A percentile compares a stretch with the other conserved stretches of the same genome.
Evolutionary conservation across 2,329 filamentous ascomycete species (phyloP).

Genomic region (Colletotrichum agaves): DNA sequence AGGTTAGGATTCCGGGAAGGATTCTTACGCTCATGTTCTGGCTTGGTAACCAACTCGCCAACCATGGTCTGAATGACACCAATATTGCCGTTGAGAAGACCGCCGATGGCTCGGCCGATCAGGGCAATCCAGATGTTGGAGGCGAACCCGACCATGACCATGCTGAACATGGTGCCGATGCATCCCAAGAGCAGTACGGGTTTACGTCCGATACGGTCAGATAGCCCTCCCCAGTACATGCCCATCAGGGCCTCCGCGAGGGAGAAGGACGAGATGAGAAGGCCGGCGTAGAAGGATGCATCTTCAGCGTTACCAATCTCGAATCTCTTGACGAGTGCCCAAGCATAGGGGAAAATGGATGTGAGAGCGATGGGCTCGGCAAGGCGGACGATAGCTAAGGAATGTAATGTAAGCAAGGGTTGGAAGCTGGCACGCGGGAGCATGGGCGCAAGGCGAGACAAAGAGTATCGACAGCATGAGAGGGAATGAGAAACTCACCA

Average conservation of each 20-base stretch:
- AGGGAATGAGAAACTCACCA: slow-evolving; percentile 63
- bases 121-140: slow-evolving; percentile 87
- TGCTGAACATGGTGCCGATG: slow-evolving; percentile 82
- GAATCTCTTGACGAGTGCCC: slow-evolving; percentile 83
- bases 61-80: slow-evolving; percentile 95
- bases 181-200: slow-evolving; percentile 86
- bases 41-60: slow-evolving; percentile 83
- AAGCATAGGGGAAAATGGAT: slow-evolving; percentile 93
- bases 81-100: slow-evolving; percentile 90
- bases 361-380: slow-evolving; percentile 93
- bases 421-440: slow-evolving; percentile 15
- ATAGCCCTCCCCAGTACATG: slow-evolving; percentile 88
- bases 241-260: slow-evolving; percentile 85
- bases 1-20: background rate
- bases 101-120: slow-evolving; percentile 78
- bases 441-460: slow-evolving; percentile 1
- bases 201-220: slow-evolving; percentile 85
- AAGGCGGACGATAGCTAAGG: slow-evolving; percentile 85
- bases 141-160: slow-evolving; percentile 85
- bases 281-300: slow-evolving; percentile 88
- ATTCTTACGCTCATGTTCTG: slow-evolving; percentile 84
- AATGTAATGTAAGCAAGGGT: slow-evolving; percentile 37
- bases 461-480: background rate
- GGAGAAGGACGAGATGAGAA: slow-evolving; percentile 88
- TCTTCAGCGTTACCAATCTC: slow-evolving; percentile 76